Evolutionary conservation across 2,329 filamentous ascomycete species (phyloP).

Genomic region (Pseudogymnoascus pannorum): DNA sequence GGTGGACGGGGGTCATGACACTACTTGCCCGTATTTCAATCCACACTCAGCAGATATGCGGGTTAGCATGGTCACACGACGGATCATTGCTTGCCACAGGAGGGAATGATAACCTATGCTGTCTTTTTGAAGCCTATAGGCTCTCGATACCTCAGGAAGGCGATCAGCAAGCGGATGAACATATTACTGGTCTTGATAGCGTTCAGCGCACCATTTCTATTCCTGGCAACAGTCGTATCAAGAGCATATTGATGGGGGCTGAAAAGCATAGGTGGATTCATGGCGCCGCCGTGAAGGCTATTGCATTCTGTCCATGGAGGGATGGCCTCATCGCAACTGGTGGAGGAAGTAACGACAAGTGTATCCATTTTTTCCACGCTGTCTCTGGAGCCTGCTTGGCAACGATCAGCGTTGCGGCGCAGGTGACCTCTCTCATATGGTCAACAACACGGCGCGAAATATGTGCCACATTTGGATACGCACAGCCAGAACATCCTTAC

Average conservation of each 20-base stretch:
- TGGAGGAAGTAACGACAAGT: slow-evolving; percentile 87
- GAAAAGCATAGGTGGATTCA: slow-evolving; percentile 71
- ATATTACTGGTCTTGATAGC: slow-evolving; percentile 20
- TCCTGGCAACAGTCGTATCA: slow-evolving; percentile 30
- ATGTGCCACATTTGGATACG: slow-evolving; percentile 86
- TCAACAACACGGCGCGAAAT: slow-evolving; percentile 80
- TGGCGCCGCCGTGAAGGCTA: slow-evolving; percentile 86
- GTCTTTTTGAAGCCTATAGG: slow-evolving; percentile 56
- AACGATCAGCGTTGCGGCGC: slow-evolving; percentile 84
- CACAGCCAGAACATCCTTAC: slow-evolving; percentile 80
- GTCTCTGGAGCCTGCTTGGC: slow-evolving; percentile 75
- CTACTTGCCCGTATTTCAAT: slow-evolving; percentile 69
- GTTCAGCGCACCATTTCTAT: slow-evolving; percentile 23
- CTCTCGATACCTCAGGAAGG: slow-evolving; percentile 11
- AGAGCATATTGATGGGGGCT: slow-evolving; percentile 44
- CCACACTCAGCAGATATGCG: slow-evolving; percentile 87
- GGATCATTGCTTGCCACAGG: slow-evolving; percentile 76
- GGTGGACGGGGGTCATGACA: slow-evolving; percentile 71
- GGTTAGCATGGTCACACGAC: slow-evolving; percentile 76
- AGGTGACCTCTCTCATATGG: slow-evolving; percentile 91
- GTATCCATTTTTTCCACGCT: slow-evolving; percentile 93
- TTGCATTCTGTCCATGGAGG: slow-evolving; percentile 95
- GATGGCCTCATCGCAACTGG: slow-evolving; percentile 80
- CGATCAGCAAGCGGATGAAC: slow-evolving; percentile 15
- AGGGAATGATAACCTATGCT: slow-evolving; percentile 86